These are phyloP conservation scores for Solanum gracilifrons DNA, from an alignment of 257 asterid species.

Conservation along the genomic window DNA sequence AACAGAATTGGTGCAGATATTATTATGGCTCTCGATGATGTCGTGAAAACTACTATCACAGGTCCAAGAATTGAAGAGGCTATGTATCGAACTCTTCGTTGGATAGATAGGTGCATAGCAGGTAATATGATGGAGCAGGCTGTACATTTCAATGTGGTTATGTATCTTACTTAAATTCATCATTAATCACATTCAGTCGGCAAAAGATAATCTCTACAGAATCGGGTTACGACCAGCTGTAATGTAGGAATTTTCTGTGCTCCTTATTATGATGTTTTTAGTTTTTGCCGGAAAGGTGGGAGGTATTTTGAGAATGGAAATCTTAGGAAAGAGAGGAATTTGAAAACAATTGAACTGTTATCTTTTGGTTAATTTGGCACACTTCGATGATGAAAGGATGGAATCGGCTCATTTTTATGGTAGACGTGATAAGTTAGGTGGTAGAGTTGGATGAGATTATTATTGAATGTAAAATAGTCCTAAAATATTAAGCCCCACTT, in stretches of 20 bases:
- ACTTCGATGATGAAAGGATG: not conserved
- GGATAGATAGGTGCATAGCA: constrained; percentile 97
- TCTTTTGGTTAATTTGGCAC: not conserved
- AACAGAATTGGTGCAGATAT: constrained; percentile 97
- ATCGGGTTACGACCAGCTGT: not conserved
- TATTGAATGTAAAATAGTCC: not conserved
- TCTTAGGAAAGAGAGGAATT: not conserved
- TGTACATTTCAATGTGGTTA: not conserved
- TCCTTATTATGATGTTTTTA: not conserved
- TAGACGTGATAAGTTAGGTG: not conserved
- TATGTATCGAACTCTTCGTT: constrained; percentile 95
- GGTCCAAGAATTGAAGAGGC: constrained; percentile 98
- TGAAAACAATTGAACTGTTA: not conserved
- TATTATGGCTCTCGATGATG: constrained; percentile 99
- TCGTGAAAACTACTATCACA: constrained; percentile 87
- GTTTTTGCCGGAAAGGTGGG: not conserved
- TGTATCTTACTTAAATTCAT: not conserved
- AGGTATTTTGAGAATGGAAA: not conserved
- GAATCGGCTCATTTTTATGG: not conserved
- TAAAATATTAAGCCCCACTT: not conserved
- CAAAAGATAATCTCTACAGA: not conserved
- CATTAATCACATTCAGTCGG: not conserved
- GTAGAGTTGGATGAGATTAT: not conserved
- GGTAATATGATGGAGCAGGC: constrained; percentile 30
- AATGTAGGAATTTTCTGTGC: not conserved